Percentiles rank a stretch among this genome's conserved stretches.
These are phyloP conservation scores for Pseudogymnoascus sp. DNA, from an alignment of 2,329 filamentous ascomycete genomes.

Conservation along the genomic window DNA sequence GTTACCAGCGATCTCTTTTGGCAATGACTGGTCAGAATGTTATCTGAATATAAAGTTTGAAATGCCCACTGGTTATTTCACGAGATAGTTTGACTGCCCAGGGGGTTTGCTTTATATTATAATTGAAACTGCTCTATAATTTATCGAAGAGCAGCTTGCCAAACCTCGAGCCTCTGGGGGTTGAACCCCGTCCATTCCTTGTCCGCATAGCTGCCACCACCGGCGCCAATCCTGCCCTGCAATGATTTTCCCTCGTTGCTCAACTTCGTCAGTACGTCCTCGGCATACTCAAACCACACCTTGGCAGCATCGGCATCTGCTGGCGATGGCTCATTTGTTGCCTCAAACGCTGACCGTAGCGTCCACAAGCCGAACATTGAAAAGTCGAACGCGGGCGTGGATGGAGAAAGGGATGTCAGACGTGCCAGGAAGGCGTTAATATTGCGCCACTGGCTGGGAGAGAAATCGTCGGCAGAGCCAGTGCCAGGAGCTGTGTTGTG, in stretches of 20 bases:
- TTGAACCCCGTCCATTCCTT: conserved; percentile 26
- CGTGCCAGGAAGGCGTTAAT: conserved; percentile 24
- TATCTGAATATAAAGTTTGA: not conserved
- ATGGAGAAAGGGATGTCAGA: conserved; percentile 19
- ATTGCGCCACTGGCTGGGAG: conserved; percentile 18
- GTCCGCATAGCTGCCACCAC: conserved; percentile 18
- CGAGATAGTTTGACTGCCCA: not conserved
- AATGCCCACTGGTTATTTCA: not conserved
- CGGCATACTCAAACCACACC: conserved; percentile 23
- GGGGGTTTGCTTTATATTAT: not conserved
- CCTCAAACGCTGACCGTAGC: conserved; percentile 26
- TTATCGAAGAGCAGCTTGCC: conserved; percentile 17
- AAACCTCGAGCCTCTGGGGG: conserved; percentile 23
- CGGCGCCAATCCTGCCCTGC: conserved; percentile 16
- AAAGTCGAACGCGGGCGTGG: conserved; percentile 21
- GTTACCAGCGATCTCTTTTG: no score
- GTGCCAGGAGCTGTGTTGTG: conserved; percentile 16
- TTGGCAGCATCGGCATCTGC: conserved; percentile 20
- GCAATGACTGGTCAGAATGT: not conserved
- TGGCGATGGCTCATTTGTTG: conserved; percentile 7
- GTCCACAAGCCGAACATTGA: conserved; percentile 27
- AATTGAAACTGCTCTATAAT: not conserved
- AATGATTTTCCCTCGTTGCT: conserved; percentile 13
- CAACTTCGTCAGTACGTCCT: conserved; percentile 16
- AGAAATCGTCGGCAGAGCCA: conserved; percentile 14